Conservation (phyloP, 208 protist species). For the Porcisia deanei region DNA sequence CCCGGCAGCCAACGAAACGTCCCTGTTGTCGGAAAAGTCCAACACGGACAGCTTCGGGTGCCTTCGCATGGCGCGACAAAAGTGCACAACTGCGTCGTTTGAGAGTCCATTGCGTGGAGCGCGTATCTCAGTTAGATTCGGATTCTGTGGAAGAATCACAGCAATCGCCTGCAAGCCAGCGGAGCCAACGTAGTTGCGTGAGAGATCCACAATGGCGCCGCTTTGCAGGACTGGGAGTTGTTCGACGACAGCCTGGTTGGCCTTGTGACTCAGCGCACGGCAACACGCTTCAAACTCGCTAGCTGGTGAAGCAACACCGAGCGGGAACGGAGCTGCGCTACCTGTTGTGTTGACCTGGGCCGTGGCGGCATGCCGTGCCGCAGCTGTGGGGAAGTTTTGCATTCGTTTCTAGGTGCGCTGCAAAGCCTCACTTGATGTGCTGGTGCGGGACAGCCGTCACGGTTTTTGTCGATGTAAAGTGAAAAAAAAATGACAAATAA, state of each 20-base stretch:
- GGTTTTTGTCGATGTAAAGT: background rate
- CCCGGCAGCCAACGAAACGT: conserved; percentile 72
- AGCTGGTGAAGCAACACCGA: background rate
- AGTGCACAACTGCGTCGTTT: conserved; percentile 83
- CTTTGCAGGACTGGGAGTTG: conserved; percentile 41
- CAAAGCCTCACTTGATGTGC: background rate
- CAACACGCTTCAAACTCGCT: conserved; percentile 61
- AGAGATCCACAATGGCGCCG: conserved; percentile 57
- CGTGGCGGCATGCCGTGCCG: background rate
- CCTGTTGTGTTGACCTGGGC: background rate
- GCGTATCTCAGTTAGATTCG: conserved; percentile 46
- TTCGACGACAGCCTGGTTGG: conserved; percentile 50
- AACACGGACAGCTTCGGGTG: conserved; percentile 49
- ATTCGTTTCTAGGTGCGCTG: background rate
- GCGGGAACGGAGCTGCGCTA: background rate
- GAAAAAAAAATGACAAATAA: background rate
- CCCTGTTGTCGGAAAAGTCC: conserved; percentile 72
- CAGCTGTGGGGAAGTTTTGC: background rate
- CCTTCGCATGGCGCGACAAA: conserved; percentile 66
- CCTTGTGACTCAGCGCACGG: conserved; percentile 61
- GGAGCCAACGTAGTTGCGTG: conserved; percentile 72
- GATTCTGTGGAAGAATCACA: conserved; percentile 63
- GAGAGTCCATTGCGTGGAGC: conserved; percentile 68
- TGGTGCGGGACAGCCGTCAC: background rate
- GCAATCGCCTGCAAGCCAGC: conserved; percentile 77